These are phyloP conservation scores for Yamadazyma conglobata DNA, from an alignment of 1,139 yeast species.

Conservation along the genomic window DNA sequence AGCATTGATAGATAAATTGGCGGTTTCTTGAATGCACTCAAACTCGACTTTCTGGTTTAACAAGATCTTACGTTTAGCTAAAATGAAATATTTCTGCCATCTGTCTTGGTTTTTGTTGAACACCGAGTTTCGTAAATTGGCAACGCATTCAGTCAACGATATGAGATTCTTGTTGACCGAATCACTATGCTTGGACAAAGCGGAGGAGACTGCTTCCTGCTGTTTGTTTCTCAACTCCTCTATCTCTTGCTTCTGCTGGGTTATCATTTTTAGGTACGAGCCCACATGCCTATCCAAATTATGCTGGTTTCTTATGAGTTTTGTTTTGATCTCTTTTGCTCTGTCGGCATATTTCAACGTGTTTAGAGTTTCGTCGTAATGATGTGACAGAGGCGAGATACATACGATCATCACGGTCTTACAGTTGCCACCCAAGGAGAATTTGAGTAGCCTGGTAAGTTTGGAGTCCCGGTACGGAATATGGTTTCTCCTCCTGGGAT, in stretches of 20 bases:
- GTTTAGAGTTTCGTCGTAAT: conserved; percentile 88
- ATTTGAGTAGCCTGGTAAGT: conserved; percentile 77
- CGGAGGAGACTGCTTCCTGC: conserved; percentile 32
- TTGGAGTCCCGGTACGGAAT: conserved; percentile 91
- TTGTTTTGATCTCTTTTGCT: conserved; percentile 87
- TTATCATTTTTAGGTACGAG: conserved; percentile 78
- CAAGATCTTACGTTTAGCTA: conserved; percentile 58
- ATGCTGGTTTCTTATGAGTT: conserved; percentile 69
- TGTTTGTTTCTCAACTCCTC: conserved; percentile 64
- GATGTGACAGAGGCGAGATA: conserved; percentile 78
- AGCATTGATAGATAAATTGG: not conserved
- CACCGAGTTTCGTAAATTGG: conserved; percentile 33
- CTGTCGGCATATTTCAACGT: conserved; percentile 87
- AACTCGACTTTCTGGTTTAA: conserved; percentile 42
- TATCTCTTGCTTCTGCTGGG: conserved; percentile 77
- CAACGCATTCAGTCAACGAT: conserved; percentile 39
- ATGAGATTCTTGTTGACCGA: conserved; percentile 34
- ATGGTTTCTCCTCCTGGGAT: conserved; percentile 62
- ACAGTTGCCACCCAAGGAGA: conserved; percentile 92
- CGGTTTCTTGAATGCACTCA: conserved; percentile 14
- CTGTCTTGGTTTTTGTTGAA: conserved; percentile 43
- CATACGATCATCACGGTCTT: conserved; percentile 96
- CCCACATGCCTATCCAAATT: conserved; percentile 84
- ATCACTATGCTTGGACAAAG: conserved; percentile 26
- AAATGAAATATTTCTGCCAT: conserved; percentile 45